Conservation (phyloP, 345 rosid genomes). For the Clausena lansium region DNA sequence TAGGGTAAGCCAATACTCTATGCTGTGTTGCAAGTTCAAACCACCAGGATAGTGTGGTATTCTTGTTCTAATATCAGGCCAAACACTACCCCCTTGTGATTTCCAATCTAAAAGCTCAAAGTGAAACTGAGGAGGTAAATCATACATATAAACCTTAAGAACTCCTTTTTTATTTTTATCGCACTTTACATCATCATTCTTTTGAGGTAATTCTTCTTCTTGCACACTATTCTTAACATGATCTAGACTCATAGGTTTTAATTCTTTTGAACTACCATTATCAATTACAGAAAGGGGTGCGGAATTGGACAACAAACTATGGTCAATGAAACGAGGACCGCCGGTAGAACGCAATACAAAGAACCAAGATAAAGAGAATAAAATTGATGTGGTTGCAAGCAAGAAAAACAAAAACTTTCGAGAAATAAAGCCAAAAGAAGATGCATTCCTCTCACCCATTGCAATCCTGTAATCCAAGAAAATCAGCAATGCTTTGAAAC, state of each 20-base stretch:
- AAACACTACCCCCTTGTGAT: slow-evolving; percentile 45
- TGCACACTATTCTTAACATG: slow-evolving; percentile 25
- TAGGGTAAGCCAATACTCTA: slow-evolving; percentile 90
- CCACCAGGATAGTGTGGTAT: slow-evolving; percentile 85
- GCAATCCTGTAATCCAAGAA: slow-evolving; percentile 20
- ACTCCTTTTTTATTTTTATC: slow-evolving; percentile 20
- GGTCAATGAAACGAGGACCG: slow-evolving; percentile 36
- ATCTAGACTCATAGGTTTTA: neutral
- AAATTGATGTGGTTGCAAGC: slow-evolving; percentile 35
- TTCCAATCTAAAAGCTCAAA: slow-evolving; percentile 82
- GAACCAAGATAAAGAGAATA: slow-evolving; percentile 75
- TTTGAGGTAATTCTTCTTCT: slow-evolving; percentile 11
- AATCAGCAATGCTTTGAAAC: slow-evolving; percentile 4
- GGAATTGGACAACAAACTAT: slow-evolving; percentile 30
- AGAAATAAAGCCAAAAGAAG: slow-evolving; percentile 31
- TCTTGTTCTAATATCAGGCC: slow-evolving; percentile 70
- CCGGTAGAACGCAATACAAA: slow-evolving; percentile 54
- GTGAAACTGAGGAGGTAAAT: slow-evolving; percentile 84
- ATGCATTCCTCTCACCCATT: slow-evolving; percentile 58
- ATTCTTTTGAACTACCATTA: slow-evolving; percentile 20
- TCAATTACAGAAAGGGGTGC: slow-evolving; percentile 26
- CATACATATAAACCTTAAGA: slow-evolving; percentile 86
- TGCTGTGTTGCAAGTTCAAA: slow-evolving; percentile 90
- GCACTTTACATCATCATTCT: slow-evolving; percentile 20
- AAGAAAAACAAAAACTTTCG: slow-evolving; percentile 51